Base-by-base conservation (phyloP, 1,284 basidiomycete genomes). In the Tetrapyrgos nigripes region DNA sequence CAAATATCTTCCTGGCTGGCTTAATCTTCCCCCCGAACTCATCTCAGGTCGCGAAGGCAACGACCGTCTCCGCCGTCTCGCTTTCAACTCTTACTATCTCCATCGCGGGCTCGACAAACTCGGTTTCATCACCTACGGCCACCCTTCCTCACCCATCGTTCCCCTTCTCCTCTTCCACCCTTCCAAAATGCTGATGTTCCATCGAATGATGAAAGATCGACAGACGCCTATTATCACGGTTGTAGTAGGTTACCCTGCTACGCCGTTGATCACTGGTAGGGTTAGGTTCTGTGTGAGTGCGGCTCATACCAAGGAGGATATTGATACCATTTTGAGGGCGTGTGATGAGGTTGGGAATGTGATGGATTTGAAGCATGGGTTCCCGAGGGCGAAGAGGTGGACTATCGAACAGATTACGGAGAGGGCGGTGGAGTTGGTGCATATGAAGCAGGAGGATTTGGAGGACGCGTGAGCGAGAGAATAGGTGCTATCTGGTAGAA, bases 91-190 rank as follows among this genome's bases (percentile, higher is more conserved):
- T 24, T 88, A 95, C 13, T 99, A 98, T 78, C 88, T 99, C 53
- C 90, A 91, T 62, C 86, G 85, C 8, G 97, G 91, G 4, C 83
- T 99, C 55, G 83, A 87, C 67, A 97, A 96, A 73, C 87, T 99
- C 40, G 97, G 97, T 0, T 99, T 99, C 82, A 97, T 99, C 79
- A 92, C 94, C 9, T 98, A 96, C 69, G 96, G 97, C 1, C 89
- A 94, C 75, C 86, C 89, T 53, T 91, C 96, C 68, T 95, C 93
- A 24, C 96, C 97, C 3, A 95, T 99, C 65, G 91, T 98, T 3
- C 97, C 97, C 0, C 80, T 98, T 46, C 82, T 99, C 58, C 82
- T 99, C 40, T 99, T 95, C 84, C 88, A 96, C 71, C 96, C 95
- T 0, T 96, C 92, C 54, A 97, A 97, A 79, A 94, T 97, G 92